Evolutionary conservation across 805 yeast genomes (phyloP).

Genomic region (Lachancea kluyveri): DNA sequence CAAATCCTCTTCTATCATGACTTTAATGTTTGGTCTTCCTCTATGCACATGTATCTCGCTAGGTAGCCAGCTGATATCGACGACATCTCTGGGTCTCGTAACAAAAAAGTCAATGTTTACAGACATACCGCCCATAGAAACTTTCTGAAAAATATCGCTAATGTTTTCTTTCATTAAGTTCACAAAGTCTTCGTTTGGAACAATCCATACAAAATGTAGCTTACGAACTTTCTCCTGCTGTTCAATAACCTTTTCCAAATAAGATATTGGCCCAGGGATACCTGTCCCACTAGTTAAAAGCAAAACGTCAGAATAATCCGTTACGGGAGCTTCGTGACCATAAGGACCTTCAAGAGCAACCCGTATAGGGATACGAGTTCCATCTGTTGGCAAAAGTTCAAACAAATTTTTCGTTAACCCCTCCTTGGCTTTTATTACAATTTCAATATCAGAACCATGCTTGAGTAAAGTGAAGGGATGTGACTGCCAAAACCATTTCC

Average conservation of each 20-base stretch:
- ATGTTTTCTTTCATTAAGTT: conserved; percentile 2
- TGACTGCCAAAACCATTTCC: conserved; percentile 42
- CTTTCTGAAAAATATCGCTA: not conserved
- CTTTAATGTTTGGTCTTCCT: conserved; percentile 6
- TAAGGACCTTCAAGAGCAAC: conserved; percentile 64
- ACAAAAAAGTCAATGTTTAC: conserved; percentile 4
- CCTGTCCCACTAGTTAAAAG: conserved; percentile 74
- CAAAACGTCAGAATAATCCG: conserved; percentile 46
- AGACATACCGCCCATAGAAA: not conserved
- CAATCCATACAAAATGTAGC: conserved; percentile 9
- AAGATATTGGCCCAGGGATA: conserved; percentile 45
- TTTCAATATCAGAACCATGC: conserved; percentile 31
- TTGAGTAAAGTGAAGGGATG: conserved; percentile 52
- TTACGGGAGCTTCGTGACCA: conserved; percentile 46
- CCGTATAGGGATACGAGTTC: conserved; percentile 24
- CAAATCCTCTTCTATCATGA: conserved; percentile 4
- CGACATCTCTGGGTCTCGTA: conserved; percentile 6
- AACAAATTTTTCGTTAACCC: conserved; percentile 39
- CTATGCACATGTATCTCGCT: conserved; percentile 1
- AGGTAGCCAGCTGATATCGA: conserved; percentile 1
- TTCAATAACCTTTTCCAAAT: conserved; percentile 4
- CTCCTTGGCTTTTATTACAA: conserved; percentile 40
- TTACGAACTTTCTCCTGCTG: not conserved
- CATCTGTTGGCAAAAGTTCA: conserved; percentile 24
- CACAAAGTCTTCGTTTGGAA: conserved; percentile 7